These are phyloP conservation scores for Xylaria digitata DNA, from an alignment of 2,329 filamentous ascomycete genomes.

Conservation along the genomic window DNA sequence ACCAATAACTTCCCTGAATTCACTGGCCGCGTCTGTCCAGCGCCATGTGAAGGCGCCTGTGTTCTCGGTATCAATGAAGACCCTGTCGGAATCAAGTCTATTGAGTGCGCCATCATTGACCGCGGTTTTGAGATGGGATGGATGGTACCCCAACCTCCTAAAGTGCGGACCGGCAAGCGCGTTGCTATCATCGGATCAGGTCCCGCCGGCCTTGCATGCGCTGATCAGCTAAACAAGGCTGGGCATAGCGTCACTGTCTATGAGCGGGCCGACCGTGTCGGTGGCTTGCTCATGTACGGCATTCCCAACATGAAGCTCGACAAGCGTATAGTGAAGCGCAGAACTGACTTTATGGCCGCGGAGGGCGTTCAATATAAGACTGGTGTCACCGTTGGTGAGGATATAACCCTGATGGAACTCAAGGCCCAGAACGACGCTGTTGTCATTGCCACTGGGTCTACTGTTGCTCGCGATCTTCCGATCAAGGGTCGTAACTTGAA, in stretches of 20 bases:
- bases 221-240: slow-evolving; percentile 93
- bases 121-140: slow-evolving; percentile 98
- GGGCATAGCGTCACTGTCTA: slow-evolving; percentile 91
- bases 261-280: slow-evolving; percentile 89
- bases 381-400: slow-evolving; percentile 80
- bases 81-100: slow-evolving; percentile 97
- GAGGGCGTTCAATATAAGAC: slow-evolving; percentile 89
- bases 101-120: slow-evolving; percentile 97
- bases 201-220: slow-evolving; percentile 87
- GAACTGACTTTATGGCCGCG: slow-evolving; percentile 92
- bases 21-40: slow-evolving; percentile 95
- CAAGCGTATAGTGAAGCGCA: slow-evolving; percentile 95
- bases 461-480: slow-evolving; percentile 90
- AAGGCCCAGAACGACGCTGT: slow-evolving; percentile 83
- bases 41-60: slow-evolving; percentile 95
- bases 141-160: slow-evolving; percentile 87
- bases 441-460: slow-evolving; percentile 90
- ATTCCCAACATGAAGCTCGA: slow-evolving; percentile 99
- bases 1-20: slow-evolving; percentile 99
- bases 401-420: slow-evolving; percentile 77
- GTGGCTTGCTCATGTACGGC: slow-evolving; percentile 96
- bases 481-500: slow-evolving; percentile 89
- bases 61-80: slow-evolving; percentile 97
- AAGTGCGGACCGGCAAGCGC: slow-evolving; percentile 86
- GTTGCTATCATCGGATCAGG: slow-evolving; percentile 92